Evolutionary conservation across 805 yeast genomes (phyloP), one percentile per base, ranked within the genome.

Genomic region (Hanseniaspora meyeri): DNA sequence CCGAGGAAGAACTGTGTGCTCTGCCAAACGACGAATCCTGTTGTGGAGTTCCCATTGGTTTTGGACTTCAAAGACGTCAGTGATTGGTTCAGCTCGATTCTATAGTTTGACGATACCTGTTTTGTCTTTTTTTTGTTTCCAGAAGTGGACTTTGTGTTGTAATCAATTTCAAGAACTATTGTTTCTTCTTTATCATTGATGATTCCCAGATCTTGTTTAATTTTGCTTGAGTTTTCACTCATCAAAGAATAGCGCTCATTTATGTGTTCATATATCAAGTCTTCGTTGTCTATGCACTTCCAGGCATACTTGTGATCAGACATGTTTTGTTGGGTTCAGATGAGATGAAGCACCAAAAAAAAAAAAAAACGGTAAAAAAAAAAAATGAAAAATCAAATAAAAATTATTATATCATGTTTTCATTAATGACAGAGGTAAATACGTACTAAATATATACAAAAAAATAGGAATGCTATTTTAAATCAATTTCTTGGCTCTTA

Each of bases 401-500:
- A 5, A 24, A 5, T 4, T 24, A 24, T 24, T 24, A 24, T 4
- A 24, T 24, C 27, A 24, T 24, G 27, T 24, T 24, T 24, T 34
- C 37, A 34, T 34, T 34, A 34, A 34, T 34, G 14, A 34, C 14
- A 34, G 37, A 12, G 11, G 11, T 16, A 36, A 12, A 5, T 36
- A 3, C n/a, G 14, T 14, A 14, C 38, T 12, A 36, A 36, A 14
- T 36, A 36, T 36, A 36, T 36, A 36, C 16, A 36, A 24, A 24
- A 24, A 24, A 24, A 24, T 24, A 24, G 27, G 27, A 5, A 4
- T 24, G 27, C 27, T 24, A 24, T 24, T 7, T 69, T 77, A 89
- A 60, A 91, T 77, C 62, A 87, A 71, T 59, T 80, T 77, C 74
- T 85, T 89, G 59, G 90, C 90, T 59, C 79, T 71, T 64, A 93